These are phyloP conservation scores for Podospora anserina DNA, from an alignment of 495 filamentous ascomycete species.

Conservation along the genomic window DNA sequence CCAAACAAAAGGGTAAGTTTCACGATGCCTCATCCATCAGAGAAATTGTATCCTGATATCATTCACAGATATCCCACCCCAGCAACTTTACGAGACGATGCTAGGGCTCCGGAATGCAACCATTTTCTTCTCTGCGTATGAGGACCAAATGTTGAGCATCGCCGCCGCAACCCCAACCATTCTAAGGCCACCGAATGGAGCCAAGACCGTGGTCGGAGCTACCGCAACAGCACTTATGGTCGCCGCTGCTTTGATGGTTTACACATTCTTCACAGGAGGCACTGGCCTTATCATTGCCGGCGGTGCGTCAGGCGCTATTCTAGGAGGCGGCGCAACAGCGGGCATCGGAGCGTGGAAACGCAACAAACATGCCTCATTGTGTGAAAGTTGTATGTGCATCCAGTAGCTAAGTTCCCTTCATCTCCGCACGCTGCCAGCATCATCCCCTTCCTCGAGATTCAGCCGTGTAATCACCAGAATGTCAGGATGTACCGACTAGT, in stretches of 20 bases:
- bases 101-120: background rate
- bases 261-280: background rate
- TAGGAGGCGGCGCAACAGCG: background rate
- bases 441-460: background rate
- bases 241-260: background rate
- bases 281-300: background rate
- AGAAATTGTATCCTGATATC: background rate
- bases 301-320: background rate
- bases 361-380: background rate
- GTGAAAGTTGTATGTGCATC: background rate
- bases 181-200: background rate
- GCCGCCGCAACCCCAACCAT: background rate
- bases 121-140: background rate
- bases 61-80: background rate
- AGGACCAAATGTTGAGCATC: background rate
- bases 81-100: slow-evolving; percentile 2
- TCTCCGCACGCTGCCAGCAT: background rate
- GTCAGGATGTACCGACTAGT: background rate
- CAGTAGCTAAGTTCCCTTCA: background rate
- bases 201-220: background rate
- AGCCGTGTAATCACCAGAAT: background rate
- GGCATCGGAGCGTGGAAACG: background rate
- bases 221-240: background rate
- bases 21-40: too few species aligned
- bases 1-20: background rate